Base-by-base conservation (phyloP, 805 yeast species). In the Scheffersomyces lignosus region DNA sequence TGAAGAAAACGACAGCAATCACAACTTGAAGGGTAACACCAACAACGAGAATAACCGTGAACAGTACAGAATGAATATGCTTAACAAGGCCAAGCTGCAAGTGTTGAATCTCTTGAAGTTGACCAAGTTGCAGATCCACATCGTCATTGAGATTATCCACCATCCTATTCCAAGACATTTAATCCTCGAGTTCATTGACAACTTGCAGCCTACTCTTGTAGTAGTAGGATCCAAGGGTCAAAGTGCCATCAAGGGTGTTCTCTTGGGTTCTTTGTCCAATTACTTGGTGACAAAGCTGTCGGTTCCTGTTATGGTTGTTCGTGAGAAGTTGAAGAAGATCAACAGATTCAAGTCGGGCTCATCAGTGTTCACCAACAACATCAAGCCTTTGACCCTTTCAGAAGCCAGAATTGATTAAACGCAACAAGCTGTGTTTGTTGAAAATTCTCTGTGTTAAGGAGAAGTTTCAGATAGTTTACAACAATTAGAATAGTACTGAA, bases 271-370 rank as follows among this genome's bases (percentile, higher is more conserved):
- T 2, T 70, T 84, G 40, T 80, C 87, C 3, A 83, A 83, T 49
- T 83, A 83, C 55, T 62, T 83, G 44, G 87, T 83, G 13, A 79
- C 87, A 13, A 79, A 81, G 56, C 76, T 82, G 49, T 65, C 81
- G 13, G 87, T 81, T 2, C 90, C 91, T 0, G 90, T 83, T 15
- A 83, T 83, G 91, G 90, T 83, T 33, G 91, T 84, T 15, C 71
- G 86, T 41, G 77, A 78, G 47, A 83, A 81, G 55, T 69, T 84
- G 52, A 82, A 83, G 65, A 82, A 82, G 62, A 72, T 81, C 44
- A 76, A 80, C 41, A 71, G 81, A 48, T 75, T 77, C 58, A 70
- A 68, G 56, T 52, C 54, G 32, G 73, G 75, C 7, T 57, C 68
- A 27, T 66, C 75, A 32, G 74, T 74, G 22, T 75, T 79, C 57